Base-by-base conservation (phyloP, 768 basidiomycete genomes). In the Collybia sp. region DNA sequence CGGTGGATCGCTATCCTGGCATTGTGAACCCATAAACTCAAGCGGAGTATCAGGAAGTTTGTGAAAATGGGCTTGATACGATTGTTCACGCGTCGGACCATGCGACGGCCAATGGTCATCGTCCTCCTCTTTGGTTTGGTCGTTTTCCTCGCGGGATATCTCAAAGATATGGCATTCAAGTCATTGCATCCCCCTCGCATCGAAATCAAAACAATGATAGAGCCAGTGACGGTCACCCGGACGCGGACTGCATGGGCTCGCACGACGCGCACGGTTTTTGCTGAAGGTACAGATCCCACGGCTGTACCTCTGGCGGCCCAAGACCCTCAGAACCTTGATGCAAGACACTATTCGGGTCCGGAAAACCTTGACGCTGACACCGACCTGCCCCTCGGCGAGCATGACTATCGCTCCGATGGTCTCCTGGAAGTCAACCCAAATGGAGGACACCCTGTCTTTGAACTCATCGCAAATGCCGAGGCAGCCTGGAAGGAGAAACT, bases 381-480 rank as follows among this genome's bases (percentile, higher is more conserved):
- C 18, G 20, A 32, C 32, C 36, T 5, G 15, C 51, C 48, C 8
- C 47, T 65, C 11, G 60, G 55, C 25, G 45, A 56, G 30, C 72
- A 73, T 45, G 47, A 46, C 1, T 72, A 70, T 54, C 64, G 62
- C 11, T 18, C 54, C 0, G 62, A 73, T 45, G 75, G 75, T 5
- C 52, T 76, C 4, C 51, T 76, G 2, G 65, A 68, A 43, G 70
- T 72, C 44, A 70, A 69, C 38, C 59, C 63, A 8, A 47, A 58
- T 3, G 72, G 67, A 1, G 55, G 62, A 3, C 90, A 96, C 61
- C 94, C 93, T 2, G 93, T 95, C 43, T 75, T 83, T 30, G 76
- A 77, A 37, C 77, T 95, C 50, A 82, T 95, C 58, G 67, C 69
- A 2, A 76, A 82, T 3, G 92, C 88, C 0, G 87, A 89, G 59